These are phyloP conservation scores for Phytophthora ramorum DNA, from an alignment of 352 stramenopile genomes.

Conservation along the genomic window DNA sequence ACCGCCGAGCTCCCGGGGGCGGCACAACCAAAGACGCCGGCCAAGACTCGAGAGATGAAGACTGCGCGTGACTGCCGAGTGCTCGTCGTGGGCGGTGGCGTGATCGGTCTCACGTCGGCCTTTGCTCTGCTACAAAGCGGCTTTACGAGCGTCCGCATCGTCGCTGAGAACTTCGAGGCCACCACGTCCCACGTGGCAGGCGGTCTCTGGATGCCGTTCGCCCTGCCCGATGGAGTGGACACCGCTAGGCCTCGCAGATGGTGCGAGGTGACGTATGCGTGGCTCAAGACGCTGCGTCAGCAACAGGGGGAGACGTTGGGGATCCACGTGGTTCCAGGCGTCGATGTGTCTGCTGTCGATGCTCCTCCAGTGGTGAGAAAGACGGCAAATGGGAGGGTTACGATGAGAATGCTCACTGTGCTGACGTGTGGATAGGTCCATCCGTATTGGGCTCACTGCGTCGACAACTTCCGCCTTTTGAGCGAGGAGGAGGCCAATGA, in stretches of 20 bases:
- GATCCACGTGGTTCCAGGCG: conserved; percentile 59
- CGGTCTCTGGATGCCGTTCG: conserved; percentile 78
- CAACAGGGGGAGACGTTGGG: conserved; percentile 47
- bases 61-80: conserved; percentile 30
- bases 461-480: conserved; percentile 63
- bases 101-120: conserved; percentile 74
- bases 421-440: conserved; percentile 28
- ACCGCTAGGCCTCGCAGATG: conserved; percentile 53
- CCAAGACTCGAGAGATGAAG: conserved; percentile 13
- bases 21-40: conserved; percentile 2
- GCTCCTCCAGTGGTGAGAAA: conserved; percentile 33
- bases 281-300: conserved; percentile 50
- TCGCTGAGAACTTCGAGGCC: conserved; percentile 62
- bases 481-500: conserved; percentile 40
- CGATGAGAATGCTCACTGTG: background rate
- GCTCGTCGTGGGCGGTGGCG: conserved; percentile 67
- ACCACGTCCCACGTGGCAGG: conserved; percentile 73
- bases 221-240: conserved; percentile 48
- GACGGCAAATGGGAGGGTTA: background rate
- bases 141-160: conserved; percentile 52
- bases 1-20: too few species aligned
- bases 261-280: conserved; percentile 70
- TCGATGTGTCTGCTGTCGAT: conserved; percentile 48
- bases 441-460: conserved; percentile 75
- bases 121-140: conserved; percentile 67